Evolutionary conservation across 1,284 basidiomycete species (phyloP), one percentile per base, ranked within the genome.

Genomic region (Cystobasidium slooffiae): DNA sequence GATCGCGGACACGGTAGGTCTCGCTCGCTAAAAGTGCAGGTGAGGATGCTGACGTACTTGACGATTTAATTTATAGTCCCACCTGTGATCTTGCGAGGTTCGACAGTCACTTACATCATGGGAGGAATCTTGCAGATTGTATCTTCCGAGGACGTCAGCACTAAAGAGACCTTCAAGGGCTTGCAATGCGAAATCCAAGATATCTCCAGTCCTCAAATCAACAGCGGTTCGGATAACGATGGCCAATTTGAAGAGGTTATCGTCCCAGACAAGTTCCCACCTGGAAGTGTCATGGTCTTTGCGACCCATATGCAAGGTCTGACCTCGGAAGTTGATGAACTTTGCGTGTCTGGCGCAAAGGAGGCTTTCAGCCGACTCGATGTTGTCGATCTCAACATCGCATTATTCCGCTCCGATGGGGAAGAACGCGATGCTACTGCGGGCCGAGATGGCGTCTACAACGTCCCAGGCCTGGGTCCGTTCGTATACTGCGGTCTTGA

Each of bases 401-500:
- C 92, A 0, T 83, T 97, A 16, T 87, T 93, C 83, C 88, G 94
- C 31, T 87, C 91, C 0, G 93, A 97, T 75, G 90, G 89, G 0
- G 95, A 97, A 83, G 94, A 97, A 82, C 85, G 88, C 24, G 94
- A 97, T 81, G 91, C 91, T 0, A 95, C 92, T 20, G 83, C 63
- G 59, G 79, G 84, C 46, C 81, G 82, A 3, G 85, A 86, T 80
- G 94, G 94, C 5, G 87, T 85, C 0, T 97, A 97, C 82, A 86
- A 88, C 66, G 84, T 97, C 43, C 91, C 93, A 10, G 87, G 86
- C 39, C 81, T 88, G 46, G 92, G 91, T 0, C 86, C 86, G 70
- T 84, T 94, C 80, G 88, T 88, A 12, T 97, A 96, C 82, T 97
- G 93, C 80, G 94, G 94, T 39, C 82, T 97, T 64, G 93, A 97